Conservation (phyloP, 192 early-diverging fungal genomes). For the Globomyces pollinis-pini region DNA sequence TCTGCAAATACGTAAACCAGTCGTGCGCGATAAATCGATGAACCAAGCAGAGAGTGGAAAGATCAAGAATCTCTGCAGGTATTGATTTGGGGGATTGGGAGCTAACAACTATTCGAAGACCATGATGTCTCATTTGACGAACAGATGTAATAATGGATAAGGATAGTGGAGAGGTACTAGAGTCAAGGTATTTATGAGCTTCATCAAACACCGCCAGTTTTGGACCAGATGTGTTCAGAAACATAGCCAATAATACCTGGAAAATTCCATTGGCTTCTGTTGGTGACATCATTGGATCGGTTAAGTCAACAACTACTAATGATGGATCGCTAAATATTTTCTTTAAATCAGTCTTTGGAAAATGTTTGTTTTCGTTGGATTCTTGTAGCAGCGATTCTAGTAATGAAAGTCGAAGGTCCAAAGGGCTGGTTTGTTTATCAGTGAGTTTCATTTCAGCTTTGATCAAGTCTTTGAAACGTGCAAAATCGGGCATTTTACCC, state of each 20-base stretch:
- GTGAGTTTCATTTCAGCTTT: slow-evolving; percentile 11
- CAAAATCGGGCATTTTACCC: slow-evolving; percentile 8
- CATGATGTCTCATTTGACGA: slow-evolving; percentile 26
- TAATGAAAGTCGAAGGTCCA: slow-evolving; percentile 17
- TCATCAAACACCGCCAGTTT: slow-evolving; percentile 30
- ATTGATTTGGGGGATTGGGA: slow-evolving; percentile 21
- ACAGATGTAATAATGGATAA: slow-evolving; percentile 16
- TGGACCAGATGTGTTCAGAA: slow-evolving; percentile 10
- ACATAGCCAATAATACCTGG: slow-evolving; percentile 21
- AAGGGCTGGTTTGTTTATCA: slow-evolving; percentile 17
- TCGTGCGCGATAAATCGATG: slow-evolving; percentile 24
- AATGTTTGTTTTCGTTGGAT: not conserved
- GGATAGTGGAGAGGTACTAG: slow-evolving; percentile 11
- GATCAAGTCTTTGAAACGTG: slow-evolving; percentile 3
- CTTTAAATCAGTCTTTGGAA: slow-evolving; percentile 5
- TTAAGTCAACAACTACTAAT: slow-evolving; percentile 22
- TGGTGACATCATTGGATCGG: slow-evolving; percentile 20
- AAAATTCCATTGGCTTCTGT: slow-evolving; percentile 26
- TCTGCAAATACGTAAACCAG: slow-evolving; percentile 23
- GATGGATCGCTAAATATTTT: not conserved
- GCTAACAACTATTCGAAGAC: slow-evolving; percentile 20
- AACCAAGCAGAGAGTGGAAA: slow-evolving; percentile 15
- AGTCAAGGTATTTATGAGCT: slow-evolving; percentile 26
- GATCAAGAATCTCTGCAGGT: slow-evolving; percentile 25
- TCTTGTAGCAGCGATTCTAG: slow-evolving; percentile 22